Conservation (phyloP, 2,329 filamentous ascomycete genomes). For the Leptosphaerulina australis region DNA sequence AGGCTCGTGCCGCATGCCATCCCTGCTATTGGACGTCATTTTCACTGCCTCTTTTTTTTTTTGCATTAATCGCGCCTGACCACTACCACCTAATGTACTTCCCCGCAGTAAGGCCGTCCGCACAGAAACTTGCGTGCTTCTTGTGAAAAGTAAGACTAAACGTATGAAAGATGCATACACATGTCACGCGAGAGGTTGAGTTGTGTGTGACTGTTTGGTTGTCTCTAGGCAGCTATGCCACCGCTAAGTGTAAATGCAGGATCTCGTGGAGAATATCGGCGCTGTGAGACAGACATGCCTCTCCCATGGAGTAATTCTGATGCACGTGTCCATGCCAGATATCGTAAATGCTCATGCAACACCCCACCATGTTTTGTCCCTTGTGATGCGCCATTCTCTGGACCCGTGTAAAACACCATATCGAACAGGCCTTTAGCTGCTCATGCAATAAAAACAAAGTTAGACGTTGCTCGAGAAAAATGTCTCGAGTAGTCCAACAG, state of each 20-base stretch:
- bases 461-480: slow-evolving; percentile 26
- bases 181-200: background rate
- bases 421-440: slow-evolving; percentile 18
- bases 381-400: slow-evolving; percentile 26
- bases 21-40: slow-evolving; percentile 37
- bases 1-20: slow-evolving; percentile 28
- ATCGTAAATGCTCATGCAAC: slow-evolving; percentile 27
- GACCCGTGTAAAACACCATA: slow-evolving; percentile 24
- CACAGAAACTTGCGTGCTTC: slow-evolving; percentile 3
- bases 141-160: slow-evolving; percentile 3
- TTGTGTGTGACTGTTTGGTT: slow-evolving; percentile 2
- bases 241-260: slow-evolving; percentile 7
- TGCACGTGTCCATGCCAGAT: slow-evolving; percentile 22
- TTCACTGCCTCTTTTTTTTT: slow-evolving; percentile 9
- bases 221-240: slow-evolving; percentile 14
- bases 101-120: background rate
- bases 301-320: slow-evolving; percentile 10
- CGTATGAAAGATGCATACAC: background rate
- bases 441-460: slow-evolving; percentile 29
- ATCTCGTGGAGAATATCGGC: slow-evolving; percentile 14
- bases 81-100: slow-evolving; percentile 2
- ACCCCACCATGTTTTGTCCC: slow-evolving; percentile 23
- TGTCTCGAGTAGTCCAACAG: slow-evolving; percentile 30
- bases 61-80: slow-evolving; percentile 14
- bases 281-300: slow-evolving; percentile 14